phyloP scores from a whole-genome alignment of 305 asterid species.

The Rubia peregrina region DNA sequence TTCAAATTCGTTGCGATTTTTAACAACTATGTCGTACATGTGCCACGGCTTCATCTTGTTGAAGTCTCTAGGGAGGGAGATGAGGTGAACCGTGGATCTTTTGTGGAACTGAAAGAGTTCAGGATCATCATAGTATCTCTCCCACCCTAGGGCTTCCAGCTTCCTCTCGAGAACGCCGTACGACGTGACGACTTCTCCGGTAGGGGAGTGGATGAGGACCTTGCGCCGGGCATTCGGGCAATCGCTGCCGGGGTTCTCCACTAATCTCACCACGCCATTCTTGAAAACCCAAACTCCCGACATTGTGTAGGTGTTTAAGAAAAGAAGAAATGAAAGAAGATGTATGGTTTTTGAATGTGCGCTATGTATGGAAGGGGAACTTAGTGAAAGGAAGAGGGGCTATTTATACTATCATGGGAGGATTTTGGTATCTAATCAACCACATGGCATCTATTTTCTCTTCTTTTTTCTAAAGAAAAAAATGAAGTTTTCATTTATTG shows the following conservation, averaged over 20 bases:
- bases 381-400: background rate
- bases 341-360: too few relatives aligned
- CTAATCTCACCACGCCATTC: conserved; percentile 69
- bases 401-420: background rate
- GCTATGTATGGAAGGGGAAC: background rate
- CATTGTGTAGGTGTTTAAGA: too few relatives aligned
- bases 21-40: conserved; percentile 85
- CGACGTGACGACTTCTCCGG: conserved; percentile 53
- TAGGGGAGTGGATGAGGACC: conserved; percentile 46
- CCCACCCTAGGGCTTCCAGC: conserved; percentile 62
- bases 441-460: too few relatives aligned
- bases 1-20: conserved; percentile 68
- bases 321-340: too few relatives aligned
- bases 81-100: conserved; percentile 64
- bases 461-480: too few relatives aligned
- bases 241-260: conserved; percentile 73
- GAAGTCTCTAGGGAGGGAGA: conserved; percentile 83
- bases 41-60: conserved; percentile 73
- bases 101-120: conserved; percentile 78
- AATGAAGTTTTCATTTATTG: too few relatives aligned
- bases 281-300: conserved; percentile 97
- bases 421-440: background rate
- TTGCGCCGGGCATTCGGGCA: conserved; percentile 34
- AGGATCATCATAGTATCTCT: conserved; percentile 71
- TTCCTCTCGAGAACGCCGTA: conserved; percentile 52